phyloP scores from a whole-genome alignment of 2,329 filamentous ascomycete genomes.

The Thermothelomyces thermophilus region DNA sequence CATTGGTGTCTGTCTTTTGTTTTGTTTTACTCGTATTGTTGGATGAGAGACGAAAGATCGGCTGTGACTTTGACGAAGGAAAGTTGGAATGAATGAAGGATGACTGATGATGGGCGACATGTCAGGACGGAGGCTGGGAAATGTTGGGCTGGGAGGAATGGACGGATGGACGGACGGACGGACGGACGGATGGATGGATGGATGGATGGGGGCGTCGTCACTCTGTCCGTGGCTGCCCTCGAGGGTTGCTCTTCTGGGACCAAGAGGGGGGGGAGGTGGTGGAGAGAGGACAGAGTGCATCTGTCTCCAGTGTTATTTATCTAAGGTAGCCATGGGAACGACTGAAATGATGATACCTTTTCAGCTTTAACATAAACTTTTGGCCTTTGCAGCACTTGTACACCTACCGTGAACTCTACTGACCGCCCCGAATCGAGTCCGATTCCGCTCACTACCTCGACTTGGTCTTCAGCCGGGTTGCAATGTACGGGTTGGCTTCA shows the following conservation, averaged over 20 bases:
- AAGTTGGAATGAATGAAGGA: neutral
- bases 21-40: neutral
- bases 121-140: neutral
- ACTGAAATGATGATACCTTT: conserved; percentile 17
- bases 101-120: conserved; percentile 4
- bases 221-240: neutral
- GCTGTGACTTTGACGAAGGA: neutral
- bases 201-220: neutral
- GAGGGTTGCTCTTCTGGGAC: neutral
- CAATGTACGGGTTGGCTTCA: too few relatives aligned
- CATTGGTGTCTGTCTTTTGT: neutral
- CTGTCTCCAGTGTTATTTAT: conserved; percentile 9
- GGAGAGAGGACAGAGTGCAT: neutral
- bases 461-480: too few relatives aligned
- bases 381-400: neutral
- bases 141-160: neutral
- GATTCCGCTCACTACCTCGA: too few relatives aligned
- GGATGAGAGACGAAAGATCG: neutral
- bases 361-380: neutral
- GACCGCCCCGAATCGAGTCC: too few relatives aligned
- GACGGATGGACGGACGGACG: neutral
- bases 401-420: too few relatives aligned
- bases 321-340: conserved; percentile 6
- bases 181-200: too few relatives aligned
- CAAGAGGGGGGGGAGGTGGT: neutral